Base-by-base conservation (phyloP, 108 stramenopile genomes). In the Fragilaria crotonensis region DNA sequence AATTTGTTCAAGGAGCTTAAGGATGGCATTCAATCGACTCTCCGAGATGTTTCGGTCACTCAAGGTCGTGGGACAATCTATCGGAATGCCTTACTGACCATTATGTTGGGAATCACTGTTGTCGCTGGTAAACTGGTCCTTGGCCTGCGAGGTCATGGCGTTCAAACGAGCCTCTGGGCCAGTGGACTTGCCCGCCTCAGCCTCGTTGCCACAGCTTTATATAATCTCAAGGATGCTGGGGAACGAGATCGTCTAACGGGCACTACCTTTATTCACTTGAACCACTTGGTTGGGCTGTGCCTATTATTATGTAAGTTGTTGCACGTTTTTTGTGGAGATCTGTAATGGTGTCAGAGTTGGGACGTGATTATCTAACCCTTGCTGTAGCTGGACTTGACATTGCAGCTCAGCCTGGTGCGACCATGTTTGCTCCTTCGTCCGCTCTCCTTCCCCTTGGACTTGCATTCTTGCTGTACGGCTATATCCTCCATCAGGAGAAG, bases 251-350 rank as follows among this genome's bases (percentile, higher is more conserved):
- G 80, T 25, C 60, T 88, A 29, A 62, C 49, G 2, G 83, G 80
- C 46, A 80, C 83, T 2, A 84, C 87, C 0, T 84, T 84, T 48
- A 75, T 88, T 14, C 63, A 82, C 48, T 45, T 88, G 25, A 88
- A 88, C 57, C 60, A 59, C 53, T 54, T 81, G 46, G 59, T 59
- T 36, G 54, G 54, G 20, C 1, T 4, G 2, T 56, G 54, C 31
- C n/a, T 31, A 29, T 33, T 56, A 3, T 22, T 56, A 20, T 19
- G 54, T 56, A 36, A 56, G 54, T 41, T 11, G n/a, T n/a, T n/a
- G n/a, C n/a, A n/a, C n/a, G n/a, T n/a, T n/a, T n/a, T n/a, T n/a
- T n/a, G n/a, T n/a, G n/a, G n/a, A n/a, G n/a, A n/a, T n/a, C n/a
- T n/a, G n/a, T n/a, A n/a, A n/a, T n/a, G n/a, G n/a, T n/a, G n/a